phyloP scores from a whole-genome alignment of 352 stramenopile genomes.

The Phytopythium mirpurense region DNA sequence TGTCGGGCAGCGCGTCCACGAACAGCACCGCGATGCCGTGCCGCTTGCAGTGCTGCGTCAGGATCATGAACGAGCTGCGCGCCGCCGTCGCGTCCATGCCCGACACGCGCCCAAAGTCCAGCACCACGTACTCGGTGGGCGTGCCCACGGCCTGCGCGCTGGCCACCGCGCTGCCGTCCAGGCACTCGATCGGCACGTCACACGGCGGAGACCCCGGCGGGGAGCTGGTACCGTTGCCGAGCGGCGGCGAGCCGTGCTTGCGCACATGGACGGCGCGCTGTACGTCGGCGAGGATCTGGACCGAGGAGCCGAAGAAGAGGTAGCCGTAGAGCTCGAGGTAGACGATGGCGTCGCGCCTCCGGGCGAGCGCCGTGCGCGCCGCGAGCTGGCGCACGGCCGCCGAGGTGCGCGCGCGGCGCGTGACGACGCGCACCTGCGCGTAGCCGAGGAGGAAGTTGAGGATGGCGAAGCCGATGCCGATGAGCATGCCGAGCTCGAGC shows the following conservation, averaged over 20 bases:
- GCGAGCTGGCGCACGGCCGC: slow-evolving; percentile 66
- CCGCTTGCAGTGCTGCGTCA: slow-evolving; percentile 74
- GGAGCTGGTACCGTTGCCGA: slow-evolving; percentile 20
- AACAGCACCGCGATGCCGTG: slow-evolving; percentile 69
- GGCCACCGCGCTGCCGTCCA: slow-evolving; percentile 46
- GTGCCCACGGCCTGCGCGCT: background rate
- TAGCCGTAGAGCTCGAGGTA: slow-evolving; percentile 80
- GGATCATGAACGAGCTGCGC: slow-evolving; percentile 68
- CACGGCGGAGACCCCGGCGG: slow-evolving; percentile 1
- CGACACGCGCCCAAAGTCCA: slow-evolving; percentile 85
- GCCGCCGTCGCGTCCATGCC: slow-evolving; percentile 87
- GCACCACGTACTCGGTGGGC: slow-evolving; percentile 80
- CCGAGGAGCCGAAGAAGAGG: slow-evolving; percentile 81
- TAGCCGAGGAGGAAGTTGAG: slow-evolving; percentile 84
- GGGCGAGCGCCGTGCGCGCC: slow-evolving; percentile 44
- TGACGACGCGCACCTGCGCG: slow-evolving; percentile 67
- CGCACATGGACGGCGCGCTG: slow-evolving; percentile 63
- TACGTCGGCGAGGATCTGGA: slow-evolving; percentile 63
- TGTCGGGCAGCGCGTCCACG: slow-evolving; percentile 61
- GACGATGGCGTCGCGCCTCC: slow-evolving; percentile 72
- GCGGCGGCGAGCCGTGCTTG: slow-evolving; percentile 27
- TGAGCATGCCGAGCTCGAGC: slow-evolving; percentile 95
- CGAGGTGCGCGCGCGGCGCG: slow-evolving; percentile 26
- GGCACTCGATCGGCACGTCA: slow-evolving; percentile 58
- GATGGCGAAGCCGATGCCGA: slow-evolving; percentile 88